A percentile compares a stretch with the other conserved stretches of the same genome.
Conservation (phyloP, 2,329 filamentous ascomycete genomes). For the Exophiala sideris region DNA sequence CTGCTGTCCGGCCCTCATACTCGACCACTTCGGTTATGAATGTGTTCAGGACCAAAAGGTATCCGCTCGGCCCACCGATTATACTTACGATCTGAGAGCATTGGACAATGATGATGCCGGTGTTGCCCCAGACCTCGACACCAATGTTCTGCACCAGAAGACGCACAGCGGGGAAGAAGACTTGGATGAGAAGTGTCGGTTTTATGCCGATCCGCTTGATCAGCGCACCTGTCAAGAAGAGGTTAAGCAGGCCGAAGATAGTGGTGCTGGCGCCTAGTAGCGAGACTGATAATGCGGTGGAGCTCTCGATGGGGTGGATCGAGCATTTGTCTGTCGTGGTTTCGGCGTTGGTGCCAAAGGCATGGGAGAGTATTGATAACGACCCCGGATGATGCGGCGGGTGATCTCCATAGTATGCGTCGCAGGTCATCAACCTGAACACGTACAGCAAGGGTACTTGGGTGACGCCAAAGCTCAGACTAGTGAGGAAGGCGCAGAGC, state of each 20-base stretch:
- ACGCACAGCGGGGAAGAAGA: constrained; percentile 62
- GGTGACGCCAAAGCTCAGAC: constrained; percentile 49
- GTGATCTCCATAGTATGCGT: constrained; percentile 63
- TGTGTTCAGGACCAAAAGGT: constrained; percentile 66
- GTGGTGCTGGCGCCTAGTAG: constrained; percentile 66
- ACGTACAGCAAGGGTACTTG: constrained; percentile 58
- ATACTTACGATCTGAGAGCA: constrained; percentile 65
- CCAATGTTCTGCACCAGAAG: constrained; percentile 63
- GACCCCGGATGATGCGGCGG: constrained; percentile 29
- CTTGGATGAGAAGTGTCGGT: constrained; percentile 59
- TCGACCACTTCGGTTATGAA: constrained; percentile 64
- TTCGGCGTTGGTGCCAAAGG: constrained; percentile 38
- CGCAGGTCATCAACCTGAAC: constrained; percentile 69
- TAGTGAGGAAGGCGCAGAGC: constrained; percentile 60
- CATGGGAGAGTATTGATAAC: constrained; percentile 3
- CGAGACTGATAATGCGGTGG: constrained; percentile 62
- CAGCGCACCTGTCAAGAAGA: constrained; percentile 65
- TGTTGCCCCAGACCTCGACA: constrained; percentile 57
- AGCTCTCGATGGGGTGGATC: constrained; percentile 60
- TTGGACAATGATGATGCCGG: constrained; percentile 67
- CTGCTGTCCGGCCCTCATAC: constrained; percentile 58
- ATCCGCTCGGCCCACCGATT: constrained; percentile 65
- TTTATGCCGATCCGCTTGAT: constrained; percentile 66
- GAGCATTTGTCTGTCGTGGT: constrained; percentile 51
- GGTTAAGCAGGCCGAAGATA: constrained; percentile 63